Evolutionary conservation across 2,329 filamentous ascomycete genomes (phyloP).

Genomic region (Parasarocladium wereldwijsianum): DNA sequence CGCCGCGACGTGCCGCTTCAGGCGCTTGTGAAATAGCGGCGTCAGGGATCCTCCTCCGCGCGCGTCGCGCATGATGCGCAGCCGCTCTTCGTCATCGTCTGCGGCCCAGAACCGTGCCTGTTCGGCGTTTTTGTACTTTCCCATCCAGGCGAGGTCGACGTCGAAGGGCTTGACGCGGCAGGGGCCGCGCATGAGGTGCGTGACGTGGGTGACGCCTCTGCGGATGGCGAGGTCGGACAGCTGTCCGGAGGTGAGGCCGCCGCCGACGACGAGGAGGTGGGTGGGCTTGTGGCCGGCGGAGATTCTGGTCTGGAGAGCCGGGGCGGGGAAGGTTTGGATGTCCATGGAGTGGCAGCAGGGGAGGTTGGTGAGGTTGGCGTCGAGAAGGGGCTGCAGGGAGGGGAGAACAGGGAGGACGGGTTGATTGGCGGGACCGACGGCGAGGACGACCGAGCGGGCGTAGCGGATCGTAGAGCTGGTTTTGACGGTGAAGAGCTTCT

Average conservation of each 20-base stretch:
- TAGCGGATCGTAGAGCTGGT: slow-evolving; percentile 40
- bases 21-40: slow-evolving; percentile 49
- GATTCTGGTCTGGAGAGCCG: slow-evolving; percentile 37
- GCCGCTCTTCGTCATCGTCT: slow-evolving; percentile 53
- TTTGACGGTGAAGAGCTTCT: slow-evolving; percentile 49
- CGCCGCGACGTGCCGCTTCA: slow-evolving; percentile 41
- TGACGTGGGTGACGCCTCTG: slow-evolving; percentile 51
- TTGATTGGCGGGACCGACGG: slow-evolving; percentile 52
- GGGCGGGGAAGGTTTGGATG: slow-evolving; percentile 42
- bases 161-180: slow-evolving; percentile 61
- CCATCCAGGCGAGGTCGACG: slow-evolving; percentile 63
- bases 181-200: slow-evolving; percentile 50
- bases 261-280: slow-evolving; percentile 56
- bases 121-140: slow-evolving; percentile 65
- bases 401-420: slow-evolving; percentile 31
- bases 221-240: slow-evolving; percentile 52
- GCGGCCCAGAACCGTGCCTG: slow-evolving; percentile 67
- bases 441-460: slow-evolving; percentile 50
- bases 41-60: slow-evolving; percentile 67
- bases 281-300: slow-evolving; percentile 28
- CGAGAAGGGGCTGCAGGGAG: slow-evolving; percentile 13
- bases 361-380: slow-evolving; percentile 22
- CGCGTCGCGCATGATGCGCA: slow-evolving; percentile 49
- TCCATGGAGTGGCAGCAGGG: slow-evolving; percentile 51
- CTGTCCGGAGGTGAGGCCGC: slow-evolving; percentile 64